These are phyloP conservation scores for Linum lewisii DNA, from an alignment of 345 rosid genomes.

Conservation along the genomic window DNA sequence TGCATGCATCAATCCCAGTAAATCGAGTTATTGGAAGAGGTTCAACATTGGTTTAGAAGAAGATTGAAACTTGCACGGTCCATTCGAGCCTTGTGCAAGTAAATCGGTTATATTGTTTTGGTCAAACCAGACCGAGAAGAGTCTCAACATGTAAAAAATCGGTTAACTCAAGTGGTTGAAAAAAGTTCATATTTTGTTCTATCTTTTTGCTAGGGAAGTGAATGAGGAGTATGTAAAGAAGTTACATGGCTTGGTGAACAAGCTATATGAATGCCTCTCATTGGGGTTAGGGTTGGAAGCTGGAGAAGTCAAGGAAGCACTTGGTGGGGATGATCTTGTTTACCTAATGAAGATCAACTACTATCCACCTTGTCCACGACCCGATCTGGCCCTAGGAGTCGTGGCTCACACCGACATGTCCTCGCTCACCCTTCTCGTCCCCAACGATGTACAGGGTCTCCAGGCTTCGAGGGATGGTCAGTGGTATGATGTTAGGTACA, in stretches of 20 bases:
- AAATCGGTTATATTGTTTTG: no score
- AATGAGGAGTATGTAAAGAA: constrained; percentile 59
- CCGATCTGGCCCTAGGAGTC: constrained; percentile 76
- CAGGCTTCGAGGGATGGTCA: constrained; percentile 58
- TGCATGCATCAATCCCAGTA: no score
- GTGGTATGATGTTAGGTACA: constrained; percentile 64
- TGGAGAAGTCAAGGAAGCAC: constrained; percentile 36
- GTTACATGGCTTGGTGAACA: constrained; percentile 39
- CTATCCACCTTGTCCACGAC: constrained; percentile 86
- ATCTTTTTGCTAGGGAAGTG: constrained; percentile 37
- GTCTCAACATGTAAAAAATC: no score
- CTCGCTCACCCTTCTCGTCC: constrained; percentile 61
- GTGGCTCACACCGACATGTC: constrained; percentile 76
- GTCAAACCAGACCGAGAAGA: no score
- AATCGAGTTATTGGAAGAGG: no score
- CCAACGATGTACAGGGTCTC: constrained; percentile 78
- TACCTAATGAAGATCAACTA: constrained; percentile 77
- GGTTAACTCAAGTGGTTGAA: no score
- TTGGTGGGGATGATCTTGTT: constrained; percentile 51
- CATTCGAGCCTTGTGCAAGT: no score
- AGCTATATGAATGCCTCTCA: constrained; percentile 37
- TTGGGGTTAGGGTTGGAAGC: constrained; percentile 52
- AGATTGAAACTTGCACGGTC: no score
- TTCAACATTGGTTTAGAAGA: no score
- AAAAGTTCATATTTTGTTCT: not conserved